Evolutionary conservation across 129 eudicot species (phyloP).

Genomic region (Silybum marianum): DNA sequence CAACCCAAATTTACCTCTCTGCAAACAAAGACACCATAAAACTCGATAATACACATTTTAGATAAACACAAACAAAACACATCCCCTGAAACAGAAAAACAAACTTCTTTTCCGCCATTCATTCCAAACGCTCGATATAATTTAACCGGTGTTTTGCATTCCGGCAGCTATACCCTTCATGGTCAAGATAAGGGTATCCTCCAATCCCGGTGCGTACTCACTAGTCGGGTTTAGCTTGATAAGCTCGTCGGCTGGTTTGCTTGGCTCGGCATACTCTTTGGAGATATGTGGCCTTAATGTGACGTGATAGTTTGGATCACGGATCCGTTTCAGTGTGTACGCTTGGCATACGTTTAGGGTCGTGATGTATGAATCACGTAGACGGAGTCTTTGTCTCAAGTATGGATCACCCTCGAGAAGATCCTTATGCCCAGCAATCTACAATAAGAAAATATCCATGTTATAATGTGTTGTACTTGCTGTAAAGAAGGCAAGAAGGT

Average conservation of each 20-base stretch:
- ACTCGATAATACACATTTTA: slow-evolving; percentile 26
- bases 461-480: neutral
- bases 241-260: slow-evolving; percentile 67
- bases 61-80: neutral
- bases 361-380: slow-evolving; percentile 90
- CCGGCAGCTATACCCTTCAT: slow-evolving; percentile 99
- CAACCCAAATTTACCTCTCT: slow-evolving; percentile 21
- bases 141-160: slow-evolving; percentile 92
- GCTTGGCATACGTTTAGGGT: slow-evolving; percentile 87
- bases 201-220: slow-evolving; percentile 97
- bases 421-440: slow-evolving; percentile 96
- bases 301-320: slow-evolving; percentile 83
- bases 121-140: neutral
- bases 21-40: slow-evolving; percentile 8
- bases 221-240: slow-evolving; percentile 82
- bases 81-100: neutral
- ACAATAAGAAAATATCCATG: slow-evolving; percentile 13
- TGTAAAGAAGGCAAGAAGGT: no score
- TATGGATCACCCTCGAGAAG: slow-evolving; percentile 89
- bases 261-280: slow-evolving; percentile 64
- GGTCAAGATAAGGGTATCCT: slow-evolving; percentile 95
- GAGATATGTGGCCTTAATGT: slow-evolving; percentile 80
- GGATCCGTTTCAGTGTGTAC: slow-evolving; percentile 83
- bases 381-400: slow-evolving; percentile 80
- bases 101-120: neutral